Conservation (phyloP, 345 rosid species). For the Zanthoxylum bungeanum region DNA sequence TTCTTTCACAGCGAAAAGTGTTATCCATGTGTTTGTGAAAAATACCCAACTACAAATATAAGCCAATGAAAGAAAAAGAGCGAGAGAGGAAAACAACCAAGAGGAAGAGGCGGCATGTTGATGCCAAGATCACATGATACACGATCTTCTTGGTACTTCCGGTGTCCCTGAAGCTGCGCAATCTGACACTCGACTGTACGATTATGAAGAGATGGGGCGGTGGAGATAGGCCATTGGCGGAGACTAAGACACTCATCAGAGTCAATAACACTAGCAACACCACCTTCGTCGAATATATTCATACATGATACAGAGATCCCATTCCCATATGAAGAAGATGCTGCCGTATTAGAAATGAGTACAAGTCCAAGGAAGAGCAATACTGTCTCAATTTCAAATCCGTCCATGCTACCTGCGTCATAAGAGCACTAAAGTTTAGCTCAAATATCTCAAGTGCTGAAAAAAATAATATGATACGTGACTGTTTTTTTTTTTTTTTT, state of each 20-base stretch:
- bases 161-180: constrained; percentile 19
- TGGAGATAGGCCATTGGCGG: not conserved
- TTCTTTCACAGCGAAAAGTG: not conserved
- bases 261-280: constrained; percentile 16
- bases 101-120: constrained; percentile 5
- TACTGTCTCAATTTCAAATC: not conserved
- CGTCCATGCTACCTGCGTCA: not conserved
- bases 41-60: not conserved
- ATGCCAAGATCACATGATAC: constrained; percentile 16
- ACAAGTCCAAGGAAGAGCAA: not conserved
- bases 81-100: constrained; percentile 2
- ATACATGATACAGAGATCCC: constrained; percentile 14
- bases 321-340: constrained; percentile 1
- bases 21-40: not conserved
- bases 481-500: too few species aligned
- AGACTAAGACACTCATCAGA: constrained; percentile 9
- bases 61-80: not conserved
- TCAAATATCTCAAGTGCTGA: too few species aligned
- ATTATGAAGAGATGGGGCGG: constrained; percentile 6
- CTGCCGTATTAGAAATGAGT: not conserved
- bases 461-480: too few species aligned
- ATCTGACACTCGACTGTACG: constrained; percentile 14
- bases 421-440: too few species aligned
- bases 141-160: constrained; percentile 26
- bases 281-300: constrained; percentile 18